Percentiles rank a stretch among this genome's conserved stretches.
Conservation (phyloP, 2,329 filamentous ascomycete genomes). For the Cordyceps pruinosa region DNA sequence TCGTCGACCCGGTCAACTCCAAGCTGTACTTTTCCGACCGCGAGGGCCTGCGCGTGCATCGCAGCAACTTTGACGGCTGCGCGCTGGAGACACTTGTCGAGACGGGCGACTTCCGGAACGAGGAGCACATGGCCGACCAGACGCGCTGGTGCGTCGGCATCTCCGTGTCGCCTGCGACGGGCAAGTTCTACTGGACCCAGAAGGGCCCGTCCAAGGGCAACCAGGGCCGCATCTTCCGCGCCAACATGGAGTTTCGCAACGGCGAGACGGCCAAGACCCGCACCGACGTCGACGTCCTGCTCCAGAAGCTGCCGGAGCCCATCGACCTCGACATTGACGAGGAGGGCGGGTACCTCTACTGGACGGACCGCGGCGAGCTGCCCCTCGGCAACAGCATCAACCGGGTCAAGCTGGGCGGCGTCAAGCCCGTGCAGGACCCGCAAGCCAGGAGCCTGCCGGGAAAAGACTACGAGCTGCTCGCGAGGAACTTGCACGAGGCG, state of each 20-base stretch:
- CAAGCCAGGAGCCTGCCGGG: constrained; percentile 4
- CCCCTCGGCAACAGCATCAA: constrained; percentile 50
- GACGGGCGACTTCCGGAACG: constrained; percentile 21
- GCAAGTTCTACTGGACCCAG: constrained; percentile 53
- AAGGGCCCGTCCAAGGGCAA: constrained; percentile 47
- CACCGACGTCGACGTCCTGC: constrained; percentile 36
- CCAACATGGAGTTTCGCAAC: constrained; percentile 33
- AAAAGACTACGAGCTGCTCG: constrained; percentile 23
- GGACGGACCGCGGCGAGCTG: constrained; percentile 54
- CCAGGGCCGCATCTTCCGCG: constrained; percentile 46
- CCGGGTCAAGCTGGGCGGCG: constrained; percentile 5
- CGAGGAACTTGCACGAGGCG: constrained; percentile 36
- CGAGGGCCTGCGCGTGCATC: constrained; percentile 35
- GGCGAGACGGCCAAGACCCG: constrained; percentile 28
- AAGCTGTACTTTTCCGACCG: constrained; percentile 39
- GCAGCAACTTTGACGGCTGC: constrained; percentile 33
- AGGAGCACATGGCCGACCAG: constrained; percentile 24
- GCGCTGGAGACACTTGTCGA: constrained; percentile 34
- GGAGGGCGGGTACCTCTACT: constrained; percentile 40
- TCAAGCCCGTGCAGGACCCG: constrained; percentile 3
- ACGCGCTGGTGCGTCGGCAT: constrained; percentile 51
- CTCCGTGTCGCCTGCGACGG: constrained; percentile 33
- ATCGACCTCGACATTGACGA: constrained; percentile 52
- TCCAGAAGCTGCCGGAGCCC: constrained; percentile 43
- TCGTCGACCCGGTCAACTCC: constrained; percentile 20